Evolutionary conservation across 345 rosid genomes (phyloP), one percentile per base, ranked within the genome.

Genomic region (Clausena lansium): DNA sequence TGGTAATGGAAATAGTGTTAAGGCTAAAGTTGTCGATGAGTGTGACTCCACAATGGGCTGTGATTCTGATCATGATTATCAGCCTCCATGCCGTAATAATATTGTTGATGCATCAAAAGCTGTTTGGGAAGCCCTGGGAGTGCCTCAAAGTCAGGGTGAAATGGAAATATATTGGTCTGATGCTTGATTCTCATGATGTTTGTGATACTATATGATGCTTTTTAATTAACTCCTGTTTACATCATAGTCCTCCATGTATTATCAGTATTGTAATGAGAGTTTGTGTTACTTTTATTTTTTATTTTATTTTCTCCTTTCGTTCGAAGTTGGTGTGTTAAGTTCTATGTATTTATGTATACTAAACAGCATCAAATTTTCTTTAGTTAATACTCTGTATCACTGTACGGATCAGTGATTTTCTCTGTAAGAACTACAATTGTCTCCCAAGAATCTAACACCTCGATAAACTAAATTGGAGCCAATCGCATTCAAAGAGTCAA

Each of bases 51-150:
- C 76, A 0, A 70, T 70, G 52, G 83, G 83, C 2, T 78, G 84
- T 60, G 78, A 81, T 72, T 1, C 14, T 0, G 79, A 69, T 10
- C 82, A 75, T 65, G 82, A 82, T 78, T 84, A 70, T 27, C 82
- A 81, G 79, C 84, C 86, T 52, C 84, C 84, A 15, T 81, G 84
- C 2, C 17, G 2, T 8, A 78, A 76, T 45, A 75, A 84, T 45
- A 77, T 84, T 57, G 84, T 84, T 15, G 84, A 81, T 76, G 87
- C 84, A 1, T 81, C 87, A 0, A 73, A 54, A 63, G 84, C 79
- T 6, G 83, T 79, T 7, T 84, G 87, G 81, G 22, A 79, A 0
- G 82, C 82, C 24, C 17, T 84, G 25, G 78, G 81, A 22, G 55
- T 83, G 13, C 76, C 81, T 6, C 19, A 75, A 1, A 20, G n/a